Conservation (phyloP, 192 early-diverging fungal genomes). For the Umbelopsis sp. region DNA sequence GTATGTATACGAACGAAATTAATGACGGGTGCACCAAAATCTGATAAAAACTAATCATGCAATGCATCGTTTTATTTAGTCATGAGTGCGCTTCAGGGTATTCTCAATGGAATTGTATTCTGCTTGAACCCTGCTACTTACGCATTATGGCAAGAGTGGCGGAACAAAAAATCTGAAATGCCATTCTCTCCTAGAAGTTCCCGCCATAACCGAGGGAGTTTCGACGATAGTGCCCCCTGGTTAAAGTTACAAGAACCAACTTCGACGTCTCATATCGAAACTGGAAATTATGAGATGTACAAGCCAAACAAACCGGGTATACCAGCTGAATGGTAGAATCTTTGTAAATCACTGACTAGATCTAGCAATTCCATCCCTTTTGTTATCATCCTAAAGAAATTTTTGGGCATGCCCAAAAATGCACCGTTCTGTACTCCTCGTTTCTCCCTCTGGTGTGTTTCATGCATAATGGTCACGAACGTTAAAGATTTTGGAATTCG, state of each 20-base stretch:
- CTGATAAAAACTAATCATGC: neutral
- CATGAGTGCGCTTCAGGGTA: conserved; percentile 20
- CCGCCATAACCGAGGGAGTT: neutral
- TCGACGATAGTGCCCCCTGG: conserved; percentile 4
- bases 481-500: no score
- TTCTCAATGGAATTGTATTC: conserved; percentile 19
- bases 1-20: neutral
- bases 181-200: conserved; percentile 9
- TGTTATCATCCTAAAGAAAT: neutral
- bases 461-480: neutral
- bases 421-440: neutral
- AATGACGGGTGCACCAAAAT: no score
- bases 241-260: conserved; percentile 1
- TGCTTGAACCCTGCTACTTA: conserved; percentile 18
- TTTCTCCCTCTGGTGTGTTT: neutral
- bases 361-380: neutral
- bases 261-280: neutral
- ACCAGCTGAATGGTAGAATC: conserved; percentile 1
- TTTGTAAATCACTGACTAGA: neutral
- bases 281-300: conserved; percentile 13
- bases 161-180: neutral
- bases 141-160: conserved; percentile 17
- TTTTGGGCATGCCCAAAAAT: conserved; percentile 5
- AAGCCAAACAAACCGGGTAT: conserved; percentile 17
- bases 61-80: neutral